Evolutionary conservation across 1,139 yeast species (phyloP).

Genomic region (Candida neerlandica): DNA sequence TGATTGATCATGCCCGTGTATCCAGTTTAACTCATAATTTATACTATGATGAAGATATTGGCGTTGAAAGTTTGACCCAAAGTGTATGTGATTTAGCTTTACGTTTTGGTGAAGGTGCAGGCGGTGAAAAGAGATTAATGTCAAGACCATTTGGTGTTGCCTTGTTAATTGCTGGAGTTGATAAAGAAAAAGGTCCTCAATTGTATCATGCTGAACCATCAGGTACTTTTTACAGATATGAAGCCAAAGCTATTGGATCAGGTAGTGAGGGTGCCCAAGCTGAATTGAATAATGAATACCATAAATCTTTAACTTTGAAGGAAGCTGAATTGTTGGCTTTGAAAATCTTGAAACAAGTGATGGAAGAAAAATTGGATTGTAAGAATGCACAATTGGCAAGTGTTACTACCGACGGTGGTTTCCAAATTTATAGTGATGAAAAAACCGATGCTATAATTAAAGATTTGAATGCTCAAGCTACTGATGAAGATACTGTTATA

Average conservation of each 20-base stretch:
- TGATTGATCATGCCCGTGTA: slow-evolving; percentile 98
- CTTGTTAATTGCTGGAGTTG: slow-evolving; percentile 90
- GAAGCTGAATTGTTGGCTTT: slow-evolving; percentile 92
- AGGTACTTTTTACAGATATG: slow-evolving; percentile 96
- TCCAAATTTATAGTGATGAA: slow-evolving; percentile 81
- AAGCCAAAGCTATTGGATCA: slow-evolving; percentile 98
- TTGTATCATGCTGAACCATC: slow-evolving; percentile 98
- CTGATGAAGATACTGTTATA: slow-evolving; percentile 27
- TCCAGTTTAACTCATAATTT: slow-evolving; percentile 86
- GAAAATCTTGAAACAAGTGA: slow-evolving; percentile 92
- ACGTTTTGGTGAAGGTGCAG: slow-evolving; percentile 97
- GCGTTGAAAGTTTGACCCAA: slow-evolving; percentile 93
- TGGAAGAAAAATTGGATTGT: slow-evolving; percentile 98
- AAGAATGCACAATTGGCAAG: slow-evolving; percentile 95
- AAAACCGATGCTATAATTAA: slow-evolving; percentile 83
- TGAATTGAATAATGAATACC: slow-evolving; percentile 95
- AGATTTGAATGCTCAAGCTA: slow-evolving; percentile 70
- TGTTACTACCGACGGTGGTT: slow-evolving; percentile 86
- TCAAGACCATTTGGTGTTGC: slow-evolving; percentile 99
- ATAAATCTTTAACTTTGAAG: slow-evolving; percentile 85
- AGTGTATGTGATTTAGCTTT: slow-evolving; percentile 96
- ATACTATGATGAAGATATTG: slow-evolving; percentile 89
- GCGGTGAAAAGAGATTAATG: slow-evolving; percentile 96
- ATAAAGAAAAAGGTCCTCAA: slow-evolving; percentile 92
- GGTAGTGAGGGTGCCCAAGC: slow-evolving; percentile 99